These are phyloP conservation scores for Dioszegia hungarica DNA, from an alignment of 768 basidiomycete species.

Conservation along the genomic window DNA sequence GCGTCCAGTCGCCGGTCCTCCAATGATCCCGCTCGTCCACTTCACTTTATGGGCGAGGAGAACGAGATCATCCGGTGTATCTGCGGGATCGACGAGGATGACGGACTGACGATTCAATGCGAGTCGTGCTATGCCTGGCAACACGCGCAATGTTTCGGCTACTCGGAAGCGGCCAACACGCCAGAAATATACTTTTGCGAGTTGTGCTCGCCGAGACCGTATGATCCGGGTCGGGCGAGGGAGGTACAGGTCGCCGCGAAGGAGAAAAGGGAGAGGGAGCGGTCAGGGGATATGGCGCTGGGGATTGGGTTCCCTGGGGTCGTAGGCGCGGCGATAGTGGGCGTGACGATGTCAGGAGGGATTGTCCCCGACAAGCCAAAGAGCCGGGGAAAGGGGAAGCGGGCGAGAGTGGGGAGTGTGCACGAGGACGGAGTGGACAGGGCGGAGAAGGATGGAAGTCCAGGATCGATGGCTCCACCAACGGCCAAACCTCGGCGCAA, in stretches of 20 bases:
- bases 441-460: constrained; percentile 23
- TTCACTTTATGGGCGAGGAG: constrained; percentile 48
- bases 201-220: constrained; percentile 55
- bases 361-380: constrained; percentile 20
- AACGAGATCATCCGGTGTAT: constrained; percentile 57
- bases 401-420: constrained; percentile 24
- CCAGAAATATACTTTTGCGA: constrained; percentile 56
- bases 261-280: constrained; percentile 9
- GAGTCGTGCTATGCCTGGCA: constrained; percentile 78
- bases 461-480: constrained; percentile 39
- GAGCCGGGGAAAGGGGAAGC: constrained; percentile 20
- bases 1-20: constrained; percentile 19
- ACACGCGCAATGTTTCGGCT: constrained; percentile 65
- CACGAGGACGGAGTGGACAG: constrained; percentile 15
- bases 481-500: constrained; percentile 27
- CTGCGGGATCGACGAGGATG: constrained; percentile 68
- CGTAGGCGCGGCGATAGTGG: background rate
- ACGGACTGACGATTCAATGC: constrained; percentile 81
- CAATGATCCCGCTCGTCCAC: constrained; percentile 16
- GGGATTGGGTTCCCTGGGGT: too few relatives aligned
- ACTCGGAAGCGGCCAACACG: constrained; percentile 59
- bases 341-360: background rate
- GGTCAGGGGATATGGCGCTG: background rate
- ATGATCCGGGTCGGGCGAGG: constrained; percentile 23
- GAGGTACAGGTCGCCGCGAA: constrained; percentile 10